A percentile compares a stretch with the other conserved stretches of the same genome.
Evolutionary conservation across 2,329 filamentous ascomycete genomes (phyloP).

Genomic region (Sporothrix inflata): DNA sequence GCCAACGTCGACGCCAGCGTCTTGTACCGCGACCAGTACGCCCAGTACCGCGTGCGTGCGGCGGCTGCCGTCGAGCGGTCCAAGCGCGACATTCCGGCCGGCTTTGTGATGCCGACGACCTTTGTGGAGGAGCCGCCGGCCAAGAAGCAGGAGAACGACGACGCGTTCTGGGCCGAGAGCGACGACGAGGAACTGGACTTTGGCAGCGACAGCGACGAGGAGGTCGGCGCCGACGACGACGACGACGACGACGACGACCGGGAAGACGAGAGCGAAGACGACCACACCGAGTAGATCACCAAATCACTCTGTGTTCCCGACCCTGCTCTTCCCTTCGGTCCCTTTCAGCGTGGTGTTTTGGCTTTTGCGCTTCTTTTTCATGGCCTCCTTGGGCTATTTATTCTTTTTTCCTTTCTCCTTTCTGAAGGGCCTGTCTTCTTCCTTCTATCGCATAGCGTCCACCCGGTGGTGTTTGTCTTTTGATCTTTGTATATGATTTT

Average conservation of each 20-base stretch:
- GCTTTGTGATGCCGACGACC: slow-evolving; percentile 80
- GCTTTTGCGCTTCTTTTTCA: neutral
- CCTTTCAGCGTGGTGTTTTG: slow-evolving; percentile 12
- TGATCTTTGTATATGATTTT: neutral
- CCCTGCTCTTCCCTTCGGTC: neutral
- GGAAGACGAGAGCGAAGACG: slow-evolving; percentile 56
- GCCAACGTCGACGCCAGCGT: slow-evolving; percentile 94
- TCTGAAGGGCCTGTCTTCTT: too few relatives aligned
- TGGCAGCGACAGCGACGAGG: slow-evolving; percentile 68
- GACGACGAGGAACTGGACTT: slow-evolving; percentile 79
- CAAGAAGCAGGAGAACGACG: slow-evolving; percentile 69
- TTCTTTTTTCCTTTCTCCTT: neutral
- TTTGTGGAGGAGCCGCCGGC: slow-evolving; percentile 63
- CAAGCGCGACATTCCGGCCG: slow-evolving; percentile 77
- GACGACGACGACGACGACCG: slow-evolving; percentile 59
- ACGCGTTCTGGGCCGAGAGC: slow-evolving; percentile 80
- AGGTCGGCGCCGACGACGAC: slow-evolving; percentile 62
- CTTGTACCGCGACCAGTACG: slow-evolving; percentile 74
- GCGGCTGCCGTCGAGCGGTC: slow-evolving; percentile 71
- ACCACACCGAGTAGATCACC: slow-evolving; percentile 35
- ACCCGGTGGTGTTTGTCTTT: neutral
- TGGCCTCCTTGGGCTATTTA: neutral
- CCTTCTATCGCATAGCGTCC: slow-evolving; percentile 18
- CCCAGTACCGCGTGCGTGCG: slow-evolving; percentile 71
- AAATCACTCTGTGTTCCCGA: neutral